Evolutionary conservation across 169 alveolate species (phyloP).

Genomic region (Miamiensis avidus): DNA sequence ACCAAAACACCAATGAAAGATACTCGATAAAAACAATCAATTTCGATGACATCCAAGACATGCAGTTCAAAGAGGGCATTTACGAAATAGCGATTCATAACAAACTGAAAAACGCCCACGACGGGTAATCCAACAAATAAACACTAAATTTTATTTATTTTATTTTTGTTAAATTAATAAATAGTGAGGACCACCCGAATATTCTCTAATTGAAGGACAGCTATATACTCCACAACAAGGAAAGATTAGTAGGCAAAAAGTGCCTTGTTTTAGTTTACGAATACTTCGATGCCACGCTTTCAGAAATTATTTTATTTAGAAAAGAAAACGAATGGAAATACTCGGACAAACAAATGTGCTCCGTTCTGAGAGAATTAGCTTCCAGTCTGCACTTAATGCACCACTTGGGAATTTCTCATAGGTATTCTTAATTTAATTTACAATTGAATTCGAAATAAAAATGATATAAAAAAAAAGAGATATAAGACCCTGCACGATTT

Average conservation of each 20-base stretch:
- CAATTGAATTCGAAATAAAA: too few species aligned
- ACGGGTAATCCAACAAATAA: conserved; percentile 11
- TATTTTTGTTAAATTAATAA: neutral
- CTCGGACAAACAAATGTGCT: conserved; percentile 25
- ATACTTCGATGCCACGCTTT: conserved; percentile 42
- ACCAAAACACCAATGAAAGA: conserved; percentile 35
- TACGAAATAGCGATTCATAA: conserved; percentile 34
- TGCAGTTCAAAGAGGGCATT: conserved; percentile 38
- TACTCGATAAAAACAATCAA: conserved; percentile 31
- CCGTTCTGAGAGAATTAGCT: conserved; percentile 36
- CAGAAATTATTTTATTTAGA: conserved; percentile 44
- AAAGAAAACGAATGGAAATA: conserved; percentile 41
- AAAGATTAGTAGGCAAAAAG: conserved; percentile 18
- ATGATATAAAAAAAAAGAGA: too few species aligned
- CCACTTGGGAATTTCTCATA: conserved; percentile 30
- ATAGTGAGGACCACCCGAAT: neutral
- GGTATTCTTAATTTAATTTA: too few species aligned
- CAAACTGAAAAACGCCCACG: neutral
- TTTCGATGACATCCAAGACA: conserved; percentile 42
- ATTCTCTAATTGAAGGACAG: conserved; percentile 27
- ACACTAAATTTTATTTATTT: neutral
- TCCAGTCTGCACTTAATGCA: conserved; percentile 24
- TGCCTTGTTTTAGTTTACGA: conserved; percentile 33
- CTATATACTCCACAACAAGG: conserved; percentile 31
- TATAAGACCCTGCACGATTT: conserved; percentile 40